A percentile compares a stretch with the other conserved stretches of the same genome.
phyloP scores from a whole-genome alignment of 768 basidiomycete species.

The Cyclocybe cylindracea region DNA sequence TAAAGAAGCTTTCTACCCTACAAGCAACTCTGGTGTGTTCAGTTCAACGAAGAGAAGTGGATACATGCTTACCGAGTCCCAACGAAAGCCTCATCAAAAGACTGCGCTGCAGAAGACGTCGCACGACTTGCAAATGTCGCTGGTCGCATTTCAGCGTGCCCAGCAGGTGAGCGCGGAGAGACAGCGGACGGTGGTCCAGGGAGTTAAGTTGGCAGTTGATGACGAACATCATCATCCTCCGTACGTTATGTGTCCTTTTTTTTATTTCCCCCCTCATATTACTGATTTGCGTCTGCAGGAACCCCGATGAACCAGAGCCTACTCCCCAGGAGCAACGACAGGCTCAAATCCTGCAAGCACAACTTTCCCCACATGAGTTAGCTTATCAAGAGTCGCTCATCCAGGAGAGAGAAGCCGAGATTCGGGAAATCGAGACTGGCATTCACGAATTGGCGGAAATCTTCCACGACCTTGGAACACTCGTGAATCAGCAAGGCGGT shows the following conservation, averaged over 20 bases:
- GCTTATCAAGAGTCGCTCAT: slow-evolving; percentile 96
- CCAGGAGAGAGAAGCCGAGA: slow-evolving; percentile 91
- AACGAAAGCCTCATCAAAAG: slow-evolving; percentile 73
- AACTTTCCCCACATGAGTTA: slow-evolving; percentile 88
- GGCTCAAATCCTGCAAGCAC: slow-evolving; percentile 66
- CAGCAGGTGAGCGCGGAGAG: slow-evolving; percentile 89
- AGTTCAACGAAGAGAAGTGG: background rate
- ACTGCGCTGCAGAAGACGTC: slow-evolving; percentile 89
- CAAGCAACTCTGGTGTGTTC: slow-evolving; percentile 59
- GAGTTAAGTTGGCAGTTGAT: slow-evolving; percentile 82
- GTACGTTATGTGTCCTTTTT: slow-evolving; percentile 16
- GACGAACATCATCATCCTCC: slow-evolving; percentile 50
- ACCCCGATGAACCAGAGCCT: slow-evolving; percentile 40
- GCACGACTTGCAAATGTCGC: slow-evolving; percentile 86
- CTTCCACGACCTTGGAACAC: slow-evolving; percentile 92
- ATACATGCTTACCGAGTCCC: background rate
- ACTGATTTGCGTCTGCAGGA: slow-evolving; percentile 9
- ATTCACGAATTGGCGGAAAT: slow-evolving; percentile 97
- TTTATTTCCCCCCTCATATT: slow-evolving; percentile 2
- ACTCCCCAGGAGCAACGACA: slow-evolving; percentile 59
- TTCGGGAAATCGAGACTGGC: slow-evolving; percentile 94
- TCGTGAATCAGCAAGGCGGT: slow-evolving; percentile 91
- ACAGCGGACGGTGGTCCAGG: slow-evolving; percentile 87
- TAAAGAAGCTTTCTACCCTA: slow-evolving; percentile 82
- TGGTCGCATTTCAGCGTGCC: slow-evolving; percentile 90